A percentile compares a stretch with the other conserved stretches of the same genome.
These are phyloP conservation scores for Theileria parva DNA, from an alignment of 169 alveolate species.

Conservation along the genomic window DNA sequence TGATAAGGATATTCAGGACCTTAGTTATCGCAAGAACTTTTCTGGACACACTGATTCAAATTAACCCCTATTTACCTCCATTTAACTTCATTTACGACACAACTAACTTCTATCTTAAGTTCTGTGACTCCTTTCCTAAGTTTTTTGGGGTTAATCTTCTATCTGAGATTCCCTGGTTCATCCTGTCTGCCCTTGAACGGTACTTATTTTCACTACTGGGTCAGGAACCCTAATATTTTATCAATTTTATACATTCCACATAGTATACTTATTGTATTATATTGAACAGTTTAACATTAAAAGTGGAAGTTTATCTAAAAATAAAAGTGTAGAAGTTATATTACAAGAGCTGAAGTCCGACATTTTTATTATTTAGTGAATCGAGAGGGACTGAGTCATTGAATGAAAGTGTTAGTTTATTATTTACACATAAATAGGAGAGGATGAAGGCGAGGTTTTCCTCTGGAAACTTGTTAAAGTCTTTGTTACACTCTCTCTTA, in stretches of 20 bases:
- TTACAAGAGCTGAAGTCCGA: slow-evolving; percentile 43
- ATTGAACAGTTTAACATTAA: not conserved
- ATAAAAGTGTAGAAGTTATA: not conserved
- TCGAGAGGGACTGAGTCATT: slow-evolving; percentile 14
- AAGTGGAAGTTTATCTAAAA: not conserved
- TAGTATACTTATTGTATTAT: not conserved
- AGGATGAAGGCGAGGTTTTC: slow-evolving; percentile 50
- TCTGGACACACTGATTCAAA: slow-evolving; percentile 82
- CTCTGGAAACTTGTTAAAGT: slow-evolving; percentile 47
- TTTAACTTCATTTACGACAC: slow-evolving; percentile 70
- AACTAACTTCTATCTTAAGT: slow-evolving; percentile 73
- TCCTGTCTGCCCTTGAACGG: slow-evolving; percentile 16
- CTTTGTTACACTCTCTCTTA: slow-evolving; percentile 38
- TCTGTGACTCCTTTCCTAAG: slow-evolving; percentile 68
- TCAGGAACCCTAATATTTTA: not conserved
- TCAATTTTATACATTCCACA: not conserved
- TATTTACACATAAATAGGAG: slow-evolving; percentile 18
- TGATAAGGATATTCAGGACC: slow-evolving; percentile 71
- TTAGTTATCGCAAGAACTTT: slow-evolving; percentile 73
- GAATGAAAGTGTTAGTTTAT: slow-evolving; percentile 11
- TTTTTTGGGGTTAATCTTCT: slow-evolving; percentile 71
- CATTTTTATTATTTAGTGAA: slow-evolving; percentile 47
- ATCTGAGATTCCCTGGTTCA: slow-evolving; percentile 68
- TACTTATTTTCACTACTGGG: not conserved
- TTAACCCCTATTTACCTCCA: slow-evolving; percentile 82